Conservation (phyloP, 345 rosid species). For the Brassica incana region DNA sequence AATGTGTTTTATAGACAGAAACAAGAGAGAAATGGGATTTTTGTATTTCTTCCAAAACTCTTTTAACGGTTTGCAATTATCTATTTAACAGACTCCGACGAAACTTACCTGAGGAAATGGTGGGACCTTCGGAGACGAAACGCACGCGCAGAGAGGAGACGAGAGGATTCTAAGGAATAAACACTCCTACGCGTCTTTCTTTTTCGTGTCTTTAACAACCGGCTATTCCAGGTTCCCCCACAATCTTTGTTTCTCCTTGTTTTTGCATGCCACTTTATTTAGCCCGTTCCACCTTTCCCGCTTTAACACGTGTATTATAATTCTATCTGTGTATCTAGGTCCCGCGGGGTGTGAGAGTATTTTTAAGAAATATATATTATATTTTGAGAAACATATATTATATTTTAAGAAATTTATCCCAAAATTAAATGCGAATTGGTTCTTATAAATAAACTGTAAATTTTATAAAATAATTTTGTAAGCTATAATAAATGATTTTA, state of each 20-base stretch:
- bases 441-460: background rate
- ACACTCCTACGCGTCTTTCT: background rate
- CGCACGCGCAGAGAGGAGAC: background rate
- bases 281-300: background rate
- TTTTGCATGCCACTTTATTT: background rate
- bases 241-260: background rate
- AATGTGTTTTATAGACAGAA: background rate
- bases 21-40: background rate
- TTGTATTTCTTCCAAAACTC: background rate
- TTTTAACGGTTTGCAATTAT: background rate
- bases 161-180: background rate
- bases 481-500: too few species aligned
- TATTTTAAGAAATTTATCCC: too few species aligned
- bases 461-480: too few species aligned
- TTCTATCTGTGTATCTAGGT: background rate
- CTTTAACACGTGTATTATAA: background rate
- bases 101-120: background rate
- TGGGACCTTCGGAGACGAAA: conserved; percentile 6
- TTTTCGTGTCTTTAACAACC: background rate
- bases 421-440: background rate
- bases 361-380: background rate
- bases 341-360: background rate
- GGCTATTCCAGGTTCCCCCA: conserved; percentile 9
- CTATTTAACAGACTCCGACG: background rate
- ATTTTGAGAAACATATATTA: too few species aligned